Conservation (phyloP, 257 asterid species). For the Solanum lycopersicoides region DNA sequence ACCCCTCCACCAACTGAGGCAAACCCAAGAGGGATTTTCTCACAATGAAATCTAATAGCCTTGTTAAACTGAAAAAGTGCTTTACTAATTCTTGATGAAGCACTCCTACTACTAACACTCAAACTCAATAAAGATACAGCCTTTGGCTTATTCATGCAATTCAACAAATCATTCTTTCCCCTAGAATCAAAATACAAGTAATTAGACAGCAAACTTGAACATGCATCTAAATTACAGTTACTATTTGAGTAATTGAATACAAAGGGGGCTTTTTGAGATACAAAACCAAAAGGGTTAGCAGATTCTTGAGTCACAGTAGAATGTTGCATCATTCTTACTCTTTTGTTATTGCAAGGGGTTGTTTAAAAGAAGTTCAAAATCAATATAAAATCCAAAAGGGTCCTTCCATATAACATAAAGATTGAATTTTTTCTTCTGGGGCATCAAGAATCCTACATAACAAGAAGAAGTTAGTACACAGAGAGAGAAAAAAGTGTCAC, state of each 20-base stretch:
- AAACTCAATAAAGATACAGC: slow-evolving; percentile 51
- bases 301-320: slow-evolving; percentile 70
- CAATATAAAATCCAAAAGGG: neutral
- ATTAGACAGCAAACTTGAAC: slow-evolving; percentile 17
- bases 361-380: neutral
- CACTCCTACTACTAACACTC: slow-evolving; percentile 41
- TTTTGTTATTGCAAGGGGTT: neutral
- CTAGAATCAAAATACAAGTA: slow-evolving; percentile 41
- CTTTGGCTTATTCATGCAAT: slow-evolving; percentile 29
- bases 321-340: slow-evolving; percentile 43
- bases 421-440: neutral
- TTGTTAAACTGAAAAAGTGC: slow-evolving; percentile 50
- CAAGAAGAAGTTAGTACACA: neutral
- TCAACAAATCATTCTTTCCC: neutral
- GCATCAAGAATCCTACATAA: neutral
- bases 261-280: slow-evolving; percentile 45
- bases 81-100: slow-evolving; percentile 46
- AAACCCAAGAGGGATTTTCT: slow-evolving; percentile 74
- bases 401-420: neutral
- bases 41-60: slow-evolving; percentile 71
- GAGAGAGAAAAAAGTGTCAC: neutral
- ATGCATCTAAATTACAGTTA: neutral
- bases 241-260: slow-evolving; percentile 28
- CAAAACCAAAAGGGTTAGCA: slow-evolving; percentile 29
- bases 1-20: slow-evolving; percentile 38